Evolutionary conservation across 148 eudicot species (phyloP), one percentile per base, ranked within the genome.

Genomic region (Vaccinium vitisidaea): DNA sequence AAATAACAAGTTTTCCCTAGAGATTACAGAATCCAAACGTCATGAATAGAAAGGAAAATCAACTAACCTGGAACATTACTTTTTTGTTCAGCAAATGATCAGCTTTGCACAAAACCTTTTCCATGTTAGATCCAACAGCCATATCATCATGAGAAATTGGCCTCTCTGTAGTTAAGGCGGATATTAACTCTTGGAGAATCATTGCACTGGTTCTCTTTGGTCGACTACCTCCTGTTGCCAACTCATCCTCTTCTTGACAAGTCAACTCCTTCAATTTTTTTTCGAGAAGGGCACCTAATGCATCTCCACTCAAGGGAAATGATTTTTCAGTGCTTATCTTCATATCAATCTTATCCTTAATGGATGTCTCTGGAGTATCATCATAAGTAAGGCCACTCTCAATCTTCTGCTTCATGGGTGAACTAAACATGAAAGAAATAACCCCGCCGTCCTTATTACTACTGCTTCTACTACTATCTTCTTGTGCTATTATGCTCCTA

Each of bases 151-250:
- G 81, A 79, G 88, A 54, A 83, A 86, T 77, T 46, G 89, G 92
- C 86, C 84, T 89, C 84, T 93, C 98, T 11, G 87, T 85, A 69
- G 92, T 92, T 86, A 97, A 88, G 59, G 98, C 97, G 70, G 94
- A 86, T 90, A 95, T 92, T 75, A 95, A 88, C 90, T 97, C 99
- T 90, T 95, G 98, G 13, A 97, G 94, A 89, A 95, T 95, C 30
- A 88, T 87, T 61, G 98, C 92, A 69, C 96, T 92, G 43, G 92
- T 93, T 87, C 90, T 92, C 80, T 87, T 90, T 15, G 94, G 91
- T 21, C 89, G 86, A 73, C 43, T 59, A 73, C 88, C 87, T 59
- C 89, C 90, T 56, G 89, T 21, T 39, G 84, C 84, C 50, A 89
- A 87, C 83, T 92, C 98, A 87, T 92, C 93, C 85, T 93, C 98